Conservation (phyloP, 805 yeast genomes). For the Torulaspora franciscae region DNA sequence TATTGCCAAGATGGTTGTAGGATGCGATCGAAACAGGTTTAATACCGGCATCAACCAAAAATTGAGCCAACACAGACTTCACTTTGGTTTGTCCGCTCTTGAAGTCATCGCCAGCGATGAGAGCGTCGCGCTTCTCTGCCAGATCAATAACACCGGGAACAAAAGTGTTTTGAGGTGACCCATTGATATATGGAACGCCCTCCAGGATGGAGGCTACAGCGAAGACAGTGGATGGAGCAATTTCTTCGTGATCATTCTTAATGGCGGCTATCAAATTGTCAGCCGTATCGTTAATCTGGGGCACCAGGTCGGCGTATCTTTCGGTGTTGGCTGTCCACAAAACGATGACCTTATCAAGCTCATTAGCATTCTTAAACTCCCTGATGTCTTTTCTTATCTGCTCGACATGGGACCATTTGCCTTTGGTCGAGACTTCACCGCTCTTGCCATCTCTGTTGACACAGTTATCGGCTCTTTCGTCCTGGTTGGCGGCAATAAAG, state of each 20-base stretch:
- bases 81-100: constrained; percentile 94
- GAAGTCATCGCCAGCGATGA: constrained; percentile 96
- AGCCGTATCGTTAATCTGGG: constrained; percentile 83
- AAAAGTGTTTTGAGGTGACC: constrained; percentile 96
- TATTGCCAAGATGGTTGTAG: constrained; percentile 93
- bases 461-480: constrained; percentile 84
- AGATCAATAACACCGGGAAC: constrained; percentile 91
- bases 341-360: constrained; percentile 80
- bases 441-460: constrained; percentile 42
- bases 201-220: constrained; percentile 92
- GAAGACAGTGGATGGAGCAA: constrained; percentile 89
- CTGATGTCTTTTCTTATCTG: constrained; percentile 77
- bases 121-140: constrained; percentile 69
- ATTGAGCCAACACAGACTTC: constrained; percentile 95
- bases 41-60: constrained; percentile 94
- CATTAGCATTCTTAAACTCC: constrained; percentile 65
- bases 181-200: constrained; percentile 84
- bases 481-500: constrained; percentile 92
- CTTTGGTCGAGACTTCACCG: constrained; percentile 48
- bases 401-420: constrained; percentile 89
- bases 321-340: constrained; percentile 98
- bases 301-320: constrained; percentile 72
- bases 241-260: constrained; percentile 73
- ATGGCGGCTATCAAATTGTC: constrained; percentile 71
- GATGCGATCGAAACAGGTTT: constrained; percentile 92